These are phyloP conservation scores for Eragrostis curvula DNA, from an alignment of 176 grass and related monocot genomes.

Conservation along the genomic window DNA sequence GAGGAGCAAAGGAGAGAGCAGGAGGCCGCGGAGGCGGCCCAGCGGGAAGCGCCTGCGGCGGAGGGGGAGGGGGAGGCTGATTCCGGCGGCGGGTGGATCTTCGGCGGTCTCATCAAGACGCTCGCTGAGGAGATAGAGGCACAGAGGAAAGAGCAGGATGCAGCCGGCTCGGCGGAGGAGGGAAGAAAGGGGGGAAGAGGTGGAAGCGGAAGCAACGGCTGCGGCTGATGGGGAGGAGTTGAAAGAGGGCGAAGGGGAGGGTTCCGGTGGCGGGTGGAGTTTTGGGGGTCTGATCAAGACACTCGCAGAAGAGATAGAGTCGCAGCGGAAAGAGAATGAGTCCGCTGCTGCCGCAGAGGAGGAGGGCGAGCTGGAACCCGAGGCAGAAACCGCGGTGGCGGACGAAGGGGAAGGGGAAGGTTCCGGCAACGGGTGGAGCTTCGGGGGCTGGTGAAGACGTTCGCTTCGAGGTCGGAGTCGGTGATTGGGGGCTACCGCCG, in stretches of 20 bases:
- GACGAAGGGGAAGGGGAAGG: conserved; percentile 13
- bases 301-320: conserved; percentile 57
- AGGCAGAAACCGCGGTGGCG: neutral
- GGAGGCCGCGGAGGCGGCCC: conserved; percentile 24
- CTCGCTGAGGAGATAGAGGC: conserved; percentile 60
- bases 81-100: conserved; percentile 51
- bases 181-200: conserved; percentile 5
- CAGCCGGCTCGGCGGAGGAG: neutral
- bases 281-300: conserved; percentile 83
- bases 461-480: conserved; percentile 66
- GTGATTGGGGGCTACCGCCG: conserved; percentile 69
- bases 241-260: conserved; percentile 16
- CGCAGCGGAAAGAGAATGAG: conserved; percentile 33
- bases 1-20: conserved; percentile 47
- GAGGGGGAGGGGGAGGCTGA: conserved; percentile 28
- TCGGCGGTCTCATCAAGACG: conserved; percentile 81
- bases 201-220: neutral
- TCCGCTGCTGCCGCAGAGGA: neutral
- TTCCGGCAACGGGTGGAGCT: conserved; percentile 47
- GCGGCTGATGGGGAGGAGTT: conserved; percentile 14
- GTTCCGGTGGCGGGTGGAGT: conserved; percentile 48
- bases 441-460: conserved; percentile 78
- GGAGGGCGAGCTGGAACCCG: conserved; percentile 10
- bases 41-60: neutral
- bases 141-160: conserved; percentile 38